phyloP scores from a whole-genome alignment of 1,139 yeast genomes.

The Kodamaea suecica region DNA sequence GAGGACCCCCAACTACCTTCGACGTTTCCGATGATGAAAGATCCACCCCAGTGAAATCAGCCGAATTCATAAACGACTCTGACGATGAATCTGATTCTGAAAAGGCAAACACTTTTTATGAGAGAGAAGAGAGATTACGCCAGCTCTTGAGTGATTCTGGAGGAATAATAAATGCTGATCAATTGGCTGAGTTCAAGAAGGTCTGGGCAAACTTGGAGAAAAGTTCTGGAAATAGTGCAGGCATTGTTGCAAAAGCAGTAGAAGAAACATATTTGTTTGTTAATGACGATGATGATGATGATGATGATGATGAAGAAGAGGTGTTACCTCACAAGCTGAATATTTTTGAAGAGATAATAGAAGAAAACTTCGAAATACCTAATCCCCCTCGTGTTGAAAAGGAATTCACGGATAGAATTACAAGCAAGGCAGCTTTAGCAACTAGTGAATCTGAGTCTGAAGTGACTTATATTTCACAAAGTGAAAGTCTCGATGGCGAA shows the following conservation, averaged over 20 bases:
- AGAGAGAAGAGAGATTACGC: slow-evolving; percentile 55
- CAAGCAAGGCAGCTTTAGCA: too few species aligned
- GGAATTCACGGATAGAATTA: background rate
- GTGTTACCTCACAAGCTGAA: background rate
- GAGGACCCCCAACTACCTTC: slow-evolving; percentile 19
- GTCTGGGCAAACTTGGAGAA: slow-evolving; percentile 35
- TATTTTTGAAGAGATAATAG: background rate
- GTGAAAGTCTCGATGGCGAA: too few species aligned
- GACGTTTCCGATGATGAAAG: slow-evolving; percentile 24
- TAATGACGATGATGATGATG: slow-evolving; percentile 15
- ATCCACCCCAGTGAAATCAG: slow-evolving; percentile 32
- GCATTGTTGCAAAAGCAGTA: slow-evolving; percentile 26
- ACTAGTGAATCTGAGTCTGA: too few species aligned
- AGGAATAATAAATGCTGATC: slow-evolving; percentile 38
- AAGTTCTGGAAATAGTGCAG: slow-evolving; percentile 14
- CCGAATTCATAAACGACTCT: slow-evolving; percentile 57
- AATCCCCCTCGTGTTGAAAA: too few species aligned
- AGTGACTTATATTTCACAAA: too few species aligned
- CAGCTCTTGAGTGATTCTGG: slow-evolving; percentile 36
- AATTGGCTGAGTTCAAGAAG: slow-evolving; percentile 35
- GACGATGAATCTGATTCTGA: slow-evolving; percentile 71
- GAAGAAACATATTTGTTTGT: slow-evolving; percentile 22
- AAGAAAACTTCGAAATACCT: background rate
- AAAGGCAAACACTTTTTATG: slow-evolving; percentile 51
- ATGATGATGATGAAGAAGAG: slow-evolving; percentile 10